Percentiles rank a stretch among this genome's conserved stretches.
These are phyloP conservation scores for Ogataea paradorogensis DNA, from an alignment of 805 yeast genomes.

Conservation along the genomic window DNA sequence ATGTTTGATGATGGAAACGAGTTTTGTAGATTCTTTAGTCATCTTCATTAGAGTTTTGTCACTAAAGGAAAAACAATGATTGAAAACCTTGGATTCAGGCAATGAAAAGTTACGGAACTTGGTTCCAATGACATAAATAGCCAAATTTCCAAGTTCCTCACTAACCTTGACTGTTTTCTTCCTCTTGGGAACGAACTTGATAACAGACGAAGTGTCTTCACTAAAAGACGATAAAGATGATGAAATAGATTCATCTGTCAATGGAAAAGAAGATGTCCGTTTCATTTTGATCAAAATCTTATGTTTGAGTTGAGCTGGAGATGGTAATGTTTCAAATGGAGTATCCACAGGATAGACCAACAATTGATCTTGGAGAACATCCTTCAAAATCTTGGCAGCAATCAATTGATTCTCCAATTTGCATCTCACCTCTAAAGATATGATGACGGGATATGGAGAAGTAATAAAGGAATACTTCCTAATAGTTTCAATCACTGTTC, in stretches of 20 bases:
- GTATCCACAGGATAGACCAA: constrained; percentile 38
- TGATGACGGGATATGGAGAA: constrained; percentile 78
- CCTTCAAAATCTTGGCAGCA: constrained; percentile 51
- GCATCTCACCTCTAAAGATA: constrained; percentile 87
- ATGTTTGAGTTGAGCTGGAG: constrained; percentile 71
- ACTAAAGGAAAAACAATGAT: constrained; percentile 84
- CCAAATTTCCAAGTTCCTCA: constrained; percentile 54
- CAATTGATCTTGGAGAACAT: constrained; percentile 58
- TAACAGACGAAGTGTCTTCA: constrained; percentile 25
- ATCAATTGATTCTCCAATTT: constrained; percentile 60
- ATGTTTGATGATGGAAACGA: constrained; percentile 64
- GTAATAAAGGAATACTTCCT: constrained; percentile 86
- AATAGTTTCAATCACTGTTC: constrained; percentile 68
- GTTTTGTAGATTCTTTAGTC: constrained; percentile 57
- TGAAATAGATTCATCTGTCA: constrained; percentile 7
- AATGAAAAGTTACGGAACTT: constrained; percentile 79
- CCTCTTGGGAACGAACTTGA: constrained; percentile 22
- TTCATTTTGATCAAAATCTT: constrained; percentile 78
- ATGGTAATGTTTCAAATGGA: constrained; percentile 46
- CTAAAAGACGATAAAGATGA: constrained; percentile 35
- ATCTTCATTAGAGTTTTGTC: constrained; percentile 67
- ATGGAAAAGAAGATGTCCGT: constrained; percentile 26
- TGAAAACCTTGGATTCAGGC: constrained; percentile 76
- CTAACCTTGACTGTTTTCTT: constrained; percentile 28
- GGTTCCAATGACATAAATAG: constrained; percentile 69